Evolutionary conservation across 345 rosid species (phyloP), one percentile per base, ranked within the genome.

Genomic region (Lumnitzera racemosa): DNA sequence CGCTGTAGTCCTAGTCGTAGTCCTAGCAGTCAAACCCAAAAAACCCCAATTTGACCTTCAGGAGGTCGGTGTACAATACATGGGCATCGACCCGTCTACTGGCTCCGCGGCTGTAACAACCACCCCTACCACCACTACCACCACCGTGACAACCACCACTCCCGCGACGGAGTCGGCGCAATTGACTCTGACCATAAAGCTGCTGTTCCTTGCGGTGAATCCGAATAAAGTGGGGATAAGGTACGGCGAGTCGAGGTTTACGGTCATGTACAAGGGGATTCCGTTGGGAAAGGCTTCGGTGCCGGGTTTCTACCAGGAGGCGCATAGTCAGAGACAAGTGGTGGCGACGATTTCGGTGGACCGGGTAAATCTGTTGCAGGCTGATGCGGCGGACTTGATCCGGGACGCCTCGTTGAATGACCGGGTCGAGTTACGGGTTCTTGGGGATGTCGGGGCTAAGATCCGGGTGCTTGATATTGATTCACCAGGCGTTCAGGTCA

Each of bases 31-130:
- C 61, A 94, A 94, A 65, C 99, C 99, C 70, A 90, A 90, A 67
- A 90, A 88, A 46, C 99, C 99, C 51, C 97, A 94, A 67, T 94
- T 94, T 77, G 99, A 94, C 82, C 96, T 94, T 62, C 97, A 94
- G 59, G 96, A 87, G 75, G 99, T 94, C 7, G 91, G 80, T 25
- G 97, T 94, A 31, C 89, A 85, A 72, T 82, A 85, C 78, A 84
- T 87, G 94, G 96, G 98, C 63, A 89, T 89, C 64, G 52, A 84
- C 47, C 36, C 96, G 11, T 56, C 77, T 5, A 71, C 61, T 52
- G 69, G 77, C 36, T 61, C 79, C 46, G 72, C 80, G 65, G 86
- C 86, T 58, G 67, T 83, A 7, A 49, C 78, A 20, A 55, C 70
- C 68, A 13, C 69, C 13, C 13, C 80, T 17, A 58, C 66, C 47